Conservation (phyloP, 257 asterid species). For the Nicotiana otophora region DNA sequence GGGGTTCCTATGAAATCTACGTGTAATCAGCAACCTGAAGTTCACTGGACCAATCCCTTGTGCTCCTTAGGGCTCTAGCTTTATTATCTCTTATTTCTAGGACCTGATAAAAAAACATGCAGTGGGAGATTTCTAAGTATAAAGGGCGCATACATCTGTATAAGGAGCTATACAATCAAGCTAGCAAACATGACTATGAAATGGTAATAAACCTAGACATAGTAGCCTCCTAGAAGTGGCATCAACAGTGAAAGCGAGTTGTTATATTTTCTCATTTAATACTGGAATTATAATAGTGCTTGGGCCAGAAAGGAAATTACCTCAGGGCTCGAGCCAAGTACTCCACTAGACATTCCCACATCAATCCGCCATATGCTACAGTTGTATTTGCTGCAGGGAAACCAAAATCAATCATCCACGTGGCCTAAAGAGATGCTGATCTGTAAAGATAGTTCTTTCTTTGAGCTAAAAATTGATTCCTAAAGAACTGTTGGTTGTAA, state of each 20-base stretch:
- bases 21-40: conserved; percentile 59
- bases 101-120: conserved; percentile 36
- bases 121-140: background rate
- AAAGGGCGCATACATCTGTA: background rate
- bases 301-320: conserved; percentile 28
- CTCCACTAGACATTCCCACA: conserved; percentile 98
- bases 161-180: background rate
- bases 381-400: conserved; percentile 55
- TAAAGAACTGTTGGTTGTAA: background rate
- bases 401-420: conserved; percentile 8
- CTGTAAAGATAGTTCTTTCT: background rate
- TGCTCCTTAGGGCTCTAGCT: conserved; percentile 69
- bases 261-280: background rate
- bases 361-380: conserved; percentile 87
- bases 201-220: background rate
- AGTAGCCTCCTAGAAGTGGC: background rate
- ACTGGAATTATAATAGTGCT: background rate
- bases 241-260: background rate
- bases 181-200: background rate
- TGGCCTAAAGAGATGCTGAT: background rate
- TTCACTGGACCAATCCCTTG: conserved; percentile 42
- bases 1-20: conserved; percentile 19
- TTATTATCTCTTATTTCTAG: conserved; percentile 70
- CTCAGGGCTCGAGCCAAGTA: conserved; percentile 92
- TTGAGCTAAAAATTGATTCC: background rate